Percentiles rank a stretch among this genome's conserved stretches.
Evolutionary conservation across 345 rosid species (phyloP).

Genomic region (Euclidium syriacum): DNA sequence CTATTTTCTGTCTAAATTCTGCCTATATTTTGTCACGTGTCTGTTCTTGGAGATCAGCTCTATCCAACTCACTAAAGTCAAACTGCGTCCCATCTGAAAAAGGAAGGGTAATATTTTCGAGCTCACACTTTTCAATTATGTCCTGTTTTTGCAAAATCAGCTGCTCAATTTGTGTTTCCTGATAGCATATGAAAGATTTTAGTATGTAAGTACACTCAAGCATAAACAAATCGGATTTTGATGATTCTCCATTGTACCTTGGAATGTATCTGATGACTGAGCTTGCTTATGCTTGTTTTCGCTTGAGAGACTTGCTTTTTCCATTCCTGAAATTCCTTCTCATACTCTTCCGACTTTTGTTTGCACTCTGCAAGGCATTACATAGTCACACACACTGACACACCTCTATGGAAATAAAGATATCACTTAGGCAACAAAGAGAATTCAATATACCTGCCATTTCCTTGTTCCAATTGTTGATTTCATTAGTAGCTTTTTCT

Average conservation of each 20-base stretch:
- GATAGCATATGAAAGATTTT: conserved; percentile 29
- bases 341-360: conserved; percentile 80
- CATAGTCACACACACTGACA: too few species aligned
- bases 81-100: conserved; percentile 47
- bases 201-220: conserved; percentile 14
- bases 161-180: conserved; percentile 78
- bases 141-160: conserved; percentile 64
- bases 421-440: neutral
- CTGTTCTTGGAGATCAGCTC: conserved; percentile 69
- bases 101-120: conserved; percentile 77
- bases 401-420: conserved; percentile 18
- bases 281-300: conserved; percentile 70
- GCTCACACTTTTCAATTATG: conserved; percentile 74
- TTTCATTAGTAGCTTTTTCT: conserved; percentile 57
- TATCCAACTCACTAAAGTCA: conserved; percentile 77
- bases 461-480: conserved; percentile 70
- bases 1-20: conserved; percentile 78
- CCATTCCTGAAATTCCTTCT: conserved; percentile 85
- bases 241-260: conserved; percentile 46
- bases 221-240: neutral
- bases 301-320: conserved; percentile 80
- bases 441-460: conserved; percentile 52
- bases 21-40: conserved; percentile 70
- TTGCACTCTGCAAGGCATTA: conserved; percentile 62
- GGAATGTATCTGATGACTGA: conserved; percentile 67